These are phyloP conservation scores for Nakaseomyces nivariensis DNA, from an alignment of 1,139 yeast genomes.

Conservation along the genomic window DNA sequence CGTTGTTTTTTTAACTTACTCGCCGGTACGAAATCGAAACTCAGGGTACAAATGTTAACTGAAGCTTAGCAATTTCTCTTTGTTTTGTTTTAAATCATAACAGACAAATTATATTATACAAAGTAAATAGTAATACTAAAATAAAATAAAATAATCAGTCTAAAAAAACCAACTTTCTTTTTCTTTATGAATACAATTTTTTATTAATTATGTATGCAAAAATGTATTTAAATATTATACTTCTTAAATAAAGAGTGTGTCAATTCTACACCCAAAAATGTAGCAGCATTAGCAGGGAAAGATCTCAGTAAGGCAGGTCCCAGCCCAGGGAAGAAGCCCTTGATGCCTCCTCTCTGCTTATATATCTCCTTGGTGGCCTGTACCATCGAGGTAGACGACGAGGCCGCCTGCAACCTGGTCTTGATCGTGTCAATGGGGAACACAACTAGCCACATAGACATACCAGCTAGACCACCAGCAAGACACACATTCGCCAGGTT, in stretches of 20 bases:
- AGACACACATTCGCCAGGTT: conserved; percentile 67
- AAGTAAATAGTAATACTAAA: too few species aligned
- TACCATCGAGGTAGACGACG: conserved; percentile 49
- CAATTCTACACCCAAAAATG: conserved; percentile 89
- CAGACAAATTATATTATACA: too few species aligned
- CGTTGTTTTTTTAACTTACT: background rate
- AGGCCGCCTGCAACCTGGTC: conserved; percentile 71
- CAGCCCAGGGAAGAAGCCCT: conserved; percentile 93
- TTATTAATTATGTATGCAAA: background rate
- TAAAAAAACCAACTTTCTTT: too few species aligned
- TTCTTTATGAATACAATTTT: too few species aligned
- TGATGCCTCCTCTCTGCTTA: conserved; percentile 64
- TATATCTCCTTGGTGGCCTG: conserved; percentile 55
- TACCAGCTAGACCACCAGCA: conserved; percentile 95
- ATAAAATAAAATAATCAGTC: too few species aligned
- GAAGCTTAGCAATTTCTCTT: background rate
- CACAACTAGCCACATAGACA: conserved; percentile 92
- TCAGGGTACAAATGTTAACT: background rate
- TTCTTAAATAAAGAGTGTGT: conserved; percentile 60
- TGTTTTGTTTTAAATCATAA: too few species aligned
- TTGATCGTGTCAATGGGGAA: conserved; percentile 96
- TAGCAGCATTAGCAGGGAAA: conserved; percentile 97
- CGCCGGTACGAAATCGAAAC: background rate
- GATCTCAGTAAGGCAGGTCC: conserved; percentile 93
- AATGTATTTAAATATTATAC: conserved; percentile 12